Conservation (phyloP, 73 alveolate genomes). For the Effrenium voratum region DNA sequence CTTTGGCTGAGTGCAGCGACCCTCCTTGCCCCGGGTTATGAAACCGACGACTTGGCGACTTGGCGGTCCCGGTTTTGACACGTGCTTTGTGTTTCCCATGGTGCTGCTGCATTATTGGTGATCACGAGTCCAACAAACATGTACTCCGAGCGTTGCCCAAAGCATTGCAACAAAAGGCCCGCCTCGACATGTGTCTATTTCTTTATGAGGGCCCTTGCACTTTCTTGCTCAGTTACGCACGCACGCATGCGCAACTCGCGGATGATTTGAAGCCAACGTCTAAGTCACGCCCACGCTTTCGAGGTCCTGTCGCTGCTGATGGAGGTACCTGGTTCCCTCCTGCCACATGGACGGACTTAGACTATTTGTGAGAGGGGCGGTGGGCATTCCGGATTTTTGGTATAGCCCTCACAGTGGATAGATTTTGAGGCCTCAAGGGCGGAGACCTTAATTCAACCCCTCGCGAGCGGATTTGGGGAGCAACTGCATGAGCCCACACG, state of each 20-base stretch:
- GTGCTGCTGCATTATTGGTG: too few species aligned
- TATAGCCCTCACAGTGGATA: background rate
- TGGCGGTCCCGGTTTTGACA: background rate
- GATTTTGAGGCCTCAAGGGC: too few species aligned
- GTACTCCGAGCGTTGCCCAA: background rate
- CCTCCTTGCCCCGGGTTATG: background rate
- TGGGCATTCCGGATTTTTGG: too few species aligned
- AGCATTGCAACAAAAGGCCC: background rate
- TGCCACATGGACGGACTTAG: too few species aligned
- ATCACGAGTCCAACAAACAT: background rate
- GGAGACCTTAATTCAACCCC: background rate
- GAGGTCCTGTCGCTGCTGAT: conserved; percentile 68
- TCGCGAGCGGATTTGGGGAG: background rate
- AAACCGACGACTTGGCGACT: background rate
- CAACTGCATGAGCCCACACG: background rate
- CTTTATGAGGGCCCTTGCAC: too few species aligned
- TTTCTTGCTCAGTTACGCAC: background rate
- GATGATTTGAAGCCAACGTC: too few species aligned
- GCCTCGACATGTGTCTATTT: background rate
- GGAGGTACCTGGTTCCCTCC: conserved; percentile 63
- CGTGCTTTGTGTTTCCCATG: background rate
- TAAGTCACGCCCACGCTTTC: too few species aligned
- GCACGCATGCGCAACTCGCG: background rate
- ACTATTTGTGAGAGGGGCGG: too few species aligned
- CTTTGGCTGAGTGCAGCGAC: background rate